Base-by-base conservation (phyloP, 331 rosid species). In the Malus hybrid region DNA sequence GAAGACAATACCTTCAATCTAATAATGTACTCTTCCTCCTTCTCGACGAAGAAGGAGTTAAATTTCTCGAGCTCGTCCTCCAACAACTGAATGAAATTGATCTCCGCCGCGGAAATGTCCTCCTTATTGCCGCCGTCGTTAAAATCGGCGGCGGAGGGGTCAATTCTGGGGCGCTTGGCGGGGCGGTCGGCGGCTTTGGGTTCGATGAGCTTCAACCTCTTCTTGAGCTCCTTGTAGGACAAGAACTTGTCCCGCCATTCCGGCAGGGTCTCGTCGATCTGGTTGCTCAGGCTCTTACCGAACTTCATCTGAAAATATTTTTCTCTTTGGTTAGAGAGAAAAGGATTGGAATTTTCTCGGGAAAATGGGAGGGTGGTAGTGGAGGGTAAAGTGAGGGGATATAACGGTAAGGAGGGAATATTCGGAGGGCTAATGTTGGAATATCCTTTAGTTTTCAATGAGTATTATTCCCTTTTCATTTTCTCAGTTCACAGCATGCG, bases 181-280 rank as follows among this genome's bases (percentile, higher is more conserved):
- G 92, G 92, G 53, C 88, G 79, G 13, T 84, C 76, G 30, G 26
- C 63, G 10, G 72, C 75, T 18, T 75, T 88, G 0, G 99, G 99
- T 67, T 90, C 93, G 10, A 95, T 75, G 36, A 74, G 91, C 88
- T 95, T 95, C 81, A 95, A 76, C 77, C 83, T 83, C 91, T 89
- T 92, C 93, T 94, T 94, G 74, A 94, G 86, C 28, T 94, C 95
- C 85, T 94, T 94, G 83, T 94, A 94, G 63, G 96, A 88, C 52
- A 94, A 81, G 80, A 94, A 92, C 82, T 94, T 91, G 83, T 94
- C 99, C 44, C 95, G 90, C 99, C 99, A 94, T 82, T 92, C 93
- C 5, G 99, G 96, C 22, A 92, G 72, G 44, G 99, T 90, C 82
- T 90, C 93, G 68, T 92, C 99, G 84, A 94, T 94, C 90, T 91